Conservation (phyloP, 2,329 filamentous ascomycete species). For the Zymoseptoria passerinii region DNA sequence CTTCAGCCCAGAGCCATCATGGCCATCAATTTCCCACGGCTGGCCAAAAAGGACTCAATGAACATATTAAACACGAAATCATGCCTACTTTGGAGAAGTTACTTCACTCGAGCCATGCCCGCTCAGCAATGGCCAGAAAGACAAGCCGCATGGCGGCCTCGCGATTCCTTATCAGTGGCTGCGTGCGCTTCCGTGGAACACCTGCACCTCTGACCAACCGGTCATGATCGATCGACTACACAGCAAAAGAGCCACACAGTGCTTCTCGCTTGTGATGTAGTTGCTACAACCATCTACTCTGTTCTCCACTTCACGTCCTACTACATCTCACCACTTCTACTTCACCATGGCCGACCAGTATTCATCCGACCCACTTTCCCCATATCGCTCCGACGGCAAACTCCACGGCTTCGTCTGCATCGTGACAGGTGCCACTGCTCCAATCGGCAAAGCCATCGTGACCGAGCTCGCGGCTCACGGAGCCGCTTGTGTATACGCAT, state of each 20-base stretch:
- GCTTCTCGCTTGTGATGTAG: not conserved
- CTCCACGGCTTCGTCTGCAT: slow-evolving; percentile 59
- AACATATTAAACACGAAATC: too few species aligned
- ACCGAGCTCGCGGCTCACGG: slow-evolving; percentile 55
- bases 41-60: too few species aligned
- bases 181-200: not conserved
- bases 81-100: too few species aligned
- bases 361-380: slow-evolving; percentile 43
- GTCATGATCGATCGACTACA: not conserved
- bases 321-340: not conserved
- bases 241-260: not conserved
- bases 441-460: slow-evolving; percentile 53
- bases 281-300: not conserved
- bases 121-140: not conserved
- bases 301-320: too few species aligned
- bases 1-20: too few species aligned
- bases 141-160: not conserved
- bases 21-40: too few species aligned
- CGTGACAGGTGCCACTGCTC: slow-evolving; percentile 54
- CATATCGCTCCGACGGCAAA: slow-evolving; percentile 51
- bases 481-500: slow-evolving; percentile 56
- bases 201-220: not conserved
- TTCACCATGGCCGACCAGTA: slow-evolving; percentile 1
- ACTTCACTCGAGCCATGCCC: too few species aligned
- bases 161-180: not conserved